Evolutionary conservation across 2,329 filamentous ascomycete genomes (phyloP).

Genomic region (Exophiala calicioides): DNA sequence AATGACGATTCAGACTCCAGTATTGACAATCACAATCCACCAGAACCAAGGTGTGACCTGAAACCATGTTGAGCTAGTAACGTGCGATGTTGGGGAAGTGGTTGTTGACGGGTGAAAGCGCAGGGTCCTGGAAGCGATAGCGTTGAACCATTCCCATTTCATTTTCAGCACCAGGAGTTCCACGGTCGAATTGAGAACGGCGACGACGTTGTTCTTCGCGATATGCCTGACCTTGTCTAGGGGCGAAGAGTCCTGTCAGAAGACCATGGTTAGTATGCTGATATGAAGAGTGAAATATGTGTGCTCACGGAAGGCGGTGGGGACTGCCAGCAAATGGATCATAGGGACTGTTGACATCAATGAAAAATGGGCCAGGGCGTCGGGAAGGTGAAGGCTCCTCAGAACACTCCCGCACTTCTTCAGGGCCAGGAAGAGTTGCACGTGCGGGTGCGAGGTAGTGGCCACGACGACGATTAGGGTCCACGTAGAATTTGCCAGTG

Average conservation of each 20-base stretch:
- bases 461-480: conserved; percentile 5
- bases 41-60: conserved; percentile 20
- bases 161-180: conserved; percentile 69
- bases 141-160: conserved; percentile 51
- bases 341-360: conserved; percentile 21
- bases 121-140: conserved; percentile 25
- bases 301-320: conserved; percentile 24
- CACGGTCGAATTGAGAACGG: conserved; percentile 77
- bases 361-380: conserved; percentile 1
- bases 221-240: conserved; percentile 71
- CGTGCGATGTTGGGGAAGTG: conserved; percentile 17
- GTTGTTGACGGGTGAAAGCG: conserved; percentile 11
- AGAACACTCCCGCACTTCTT: conserved; percentile 1
- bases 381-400: conserved; percentile 3
- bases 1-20: conserved; percentile 19
- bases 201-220: conserved; percentile 75
- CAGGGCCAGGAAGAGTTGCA: conserved; percentile 1
- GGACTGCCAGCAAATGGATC: conserved; percentile 23
- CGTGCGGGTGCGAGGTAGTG: conserved; percentile 23
- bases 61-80: conserved; percentile 26
- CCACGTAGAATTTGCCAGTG: conserved; percentile 5
- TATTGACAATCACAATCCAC: conserved; percentile 17
- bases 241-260: conserved; percentile 72
- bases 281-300: conserved; percentile 8
- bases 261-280: conserved; percentile 16